Conservation (phyloP, 371 early-diverging fungal species). For the Mortierella sp. region DNA sequence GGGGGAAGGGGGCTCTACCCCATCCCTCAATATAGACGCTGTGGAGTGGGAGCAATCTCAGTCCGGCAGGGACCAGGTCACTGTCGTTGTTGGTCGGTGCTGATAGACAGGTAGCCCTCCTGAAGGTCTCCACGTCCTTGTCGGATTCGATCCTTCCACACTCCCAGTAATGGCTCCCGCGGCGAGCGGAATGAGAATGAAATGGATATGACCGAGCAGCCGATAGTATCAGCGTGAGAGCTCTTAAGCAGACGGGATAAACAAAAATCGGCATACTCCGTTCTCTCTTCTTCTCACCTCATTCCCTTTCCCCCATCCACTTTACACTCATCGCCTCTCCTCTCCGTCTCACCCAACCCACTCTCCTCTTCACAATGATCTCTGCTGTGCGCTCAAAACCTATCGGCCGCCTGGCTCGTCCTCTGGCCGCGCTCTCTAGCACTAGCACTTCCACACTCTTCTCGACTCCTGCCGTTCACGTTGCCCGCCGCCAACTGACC, state of each 20-base stretch:
- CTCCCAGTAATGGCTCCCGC: too few species aligned
- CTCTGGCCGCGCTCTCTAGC: constrained; percentile 41
- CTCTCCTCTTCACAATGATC: constrained; percentile 38
- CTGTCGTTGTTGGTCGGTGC: too few species aligned
- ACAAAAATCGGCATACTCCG: neutral
- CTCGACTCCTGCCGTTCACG: constrained; percentile 24
- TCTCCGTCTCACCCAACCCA: constrained; percentile 1
- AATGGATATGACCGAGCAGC: too few species aligned
- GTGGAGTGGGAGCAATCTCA: too few species aligned
- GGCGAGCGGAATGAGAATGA: too few species aligned
- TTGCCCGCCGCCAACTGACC: constrained; percentile 41
- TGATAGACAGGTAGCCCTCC: too few species aligned
- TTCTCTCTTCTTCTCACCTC: constrained; percentile 1
- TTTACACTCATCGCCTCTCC: neutral
- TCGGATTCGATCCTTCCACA: too few species aligned
- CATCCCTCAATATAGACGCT: too few species aligned
- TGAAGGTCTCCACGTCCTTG: too few species aligned
- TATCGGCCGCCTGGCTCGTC: constrained; percentile 44
- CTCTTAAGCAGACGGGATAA: too few species aligned
- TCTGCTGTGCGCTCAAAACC: constrained; percentile 54
- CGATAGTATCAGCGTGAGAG: too few species aligned
- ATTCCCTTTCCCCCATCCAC: neutral
- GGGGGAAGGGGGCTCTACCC: constrained; percentile 1
- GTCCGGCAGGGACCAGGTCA: too few species aligned
- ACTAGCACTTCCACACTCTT: constrained; percentile 29